phyloP scores from a whole-genome alignment of 2,329 filamentous ascomycete genomes.

The Colletotrichum tanaceti region DNA sequence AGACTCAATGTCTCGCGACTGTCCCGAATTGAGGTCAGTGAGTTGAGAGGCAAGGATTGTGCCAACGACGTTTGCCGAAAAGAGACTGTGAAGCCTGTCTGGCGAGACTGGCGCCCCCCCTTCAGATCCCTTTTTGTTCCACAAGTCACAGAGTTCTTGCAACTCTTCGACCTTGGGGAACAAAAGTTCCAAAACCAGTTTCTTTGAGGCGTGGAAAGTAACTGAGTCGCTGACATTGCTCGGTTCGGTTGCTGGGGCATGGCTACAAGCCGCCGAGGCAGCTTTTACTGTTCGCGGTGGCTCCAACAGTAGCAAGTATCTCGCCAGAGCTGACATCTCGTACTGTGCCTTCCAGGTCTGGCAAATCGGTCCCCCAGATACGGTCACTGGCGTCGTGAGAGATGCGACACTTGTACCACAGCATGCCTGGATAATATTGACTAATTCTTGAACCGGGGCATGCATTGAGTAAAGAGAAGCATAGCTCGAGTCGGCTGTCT shows the following conservation, averaged over 20 bases:
- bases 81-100: slow-evolving; percentile 64
- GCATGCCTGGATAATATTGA: slow-evolving; percentile 76
- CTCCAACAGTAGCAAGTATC: slow-evolving; percentile 67
- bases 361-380: slow-evolving; percentile 61
- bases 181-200: slow-evolving; percentile 65
- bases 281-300: slow-evolving; percentile 42
- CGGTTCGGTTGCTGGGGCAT: slow-evolving; percentile 28
- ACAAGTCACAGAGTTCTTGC: slow-evolving; percentile 58
- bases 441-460: slow-evolving; percentile 72
- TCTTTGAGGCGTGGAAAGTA: slow-evolving; percentile 58
- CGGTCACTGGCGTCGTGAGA: slow-evolving; percentile 48
- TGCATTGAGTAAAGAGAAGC: slow-evolving; percentile 73
- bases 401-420: slow-evolving; percentile 63
- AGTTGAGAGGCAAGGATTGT: slow-evolving; percentile 62
- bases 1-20: slow-evolving; percentile 62
- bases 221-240: slow-evolving; percentile 49
- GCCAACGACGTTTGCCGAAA: slow-evolving; percentile 60
- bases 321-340: slow-evolving; percentile 58
- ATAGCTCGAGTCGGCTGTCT: slow-evolving; percentile 73
- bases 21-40: slow-evolving; percentile 58
- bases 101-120: slow-evolving; percentile 62
- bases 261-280: not conserved
- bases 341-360: slow-evolving; percentile 61
- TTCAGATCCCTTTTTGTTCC: slow-evolving; percentile 59
- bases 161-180: slow-evolving; percentile 65